Evolutionary conservation across 495 filamentous ascomycete species (phyloP).

Genomic region (Aspergillus ostianus): DNA sequence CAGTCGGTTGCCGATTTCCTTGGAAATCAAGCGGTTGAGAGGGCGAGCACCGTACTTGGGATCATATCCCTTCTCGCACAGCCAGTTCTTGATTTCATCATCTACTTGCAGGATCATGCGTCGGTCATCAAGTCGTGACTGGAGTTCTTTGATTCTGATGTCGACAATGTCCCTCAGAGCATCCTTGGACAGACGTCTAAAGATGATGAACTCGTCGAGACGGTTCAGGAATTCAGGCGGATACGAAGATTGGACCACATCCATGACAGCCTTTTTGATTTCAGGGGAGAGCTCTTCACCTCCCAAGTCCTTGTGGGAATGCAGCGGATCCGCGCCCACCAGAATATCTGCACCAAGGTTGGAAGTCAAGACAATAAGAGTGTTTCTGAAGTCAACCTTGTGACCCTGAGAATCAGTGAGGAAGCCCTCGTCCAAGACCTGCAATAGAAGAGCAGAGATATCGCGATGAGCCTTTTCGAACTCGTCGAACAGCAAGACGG

Average conservation of each 20-base stretch:
- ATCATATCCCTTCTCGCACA: constrained; percentile 86
- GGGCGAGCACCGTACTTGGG: constrained; percentile 90
- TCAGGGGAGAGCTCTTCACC: constrained; percentile 65
- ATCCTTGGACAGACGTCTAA: constrained; percentile 73
- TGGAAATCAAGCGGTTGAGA: constrained; percentile 85
- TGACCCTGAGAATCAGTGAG: constrained; percentile 94
- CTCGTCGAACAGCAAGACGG: constrained; percentile 92
- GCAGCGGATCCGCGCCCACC: constrained; percentile 42
- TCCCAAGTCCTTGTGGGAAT: constrained; percentile 49
- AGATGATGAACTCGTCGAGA: constrained; percentile 95
- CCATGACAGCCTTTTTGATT: constrained; percentile 77
- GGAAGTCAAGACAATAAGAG: constrained; percentile 91
- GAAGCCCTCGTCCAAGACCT: constrained; percentile 95
- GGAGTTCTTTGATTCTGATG: constrained; percentile 83
- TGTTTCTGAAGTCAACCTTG: constrained; percentile 94
- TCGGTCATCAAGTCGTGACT: constrained; percentile 78
- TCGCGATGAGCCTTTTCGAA: constrained; percentile 97
- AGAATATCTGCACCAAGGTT: constrained; percentile 69
- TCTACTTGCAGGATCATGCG: constrained; percentile 74
- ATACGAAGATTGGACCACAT: constrained; percentile 76
- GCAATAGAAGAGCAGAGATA: constrained; percentile 88
- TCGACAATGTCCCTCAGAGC: constrained; percentile 92
- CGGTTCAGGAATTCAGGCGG: constrained; percentile 95
- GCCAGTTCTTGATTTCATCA: constrained; percentile 74
- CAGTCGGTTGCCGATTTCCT: constrained; percentile 80